Base-by-base conservation (phyloP, 2,329 filamentous ascomycete genomes). In the Nemania sp. region DNA sequence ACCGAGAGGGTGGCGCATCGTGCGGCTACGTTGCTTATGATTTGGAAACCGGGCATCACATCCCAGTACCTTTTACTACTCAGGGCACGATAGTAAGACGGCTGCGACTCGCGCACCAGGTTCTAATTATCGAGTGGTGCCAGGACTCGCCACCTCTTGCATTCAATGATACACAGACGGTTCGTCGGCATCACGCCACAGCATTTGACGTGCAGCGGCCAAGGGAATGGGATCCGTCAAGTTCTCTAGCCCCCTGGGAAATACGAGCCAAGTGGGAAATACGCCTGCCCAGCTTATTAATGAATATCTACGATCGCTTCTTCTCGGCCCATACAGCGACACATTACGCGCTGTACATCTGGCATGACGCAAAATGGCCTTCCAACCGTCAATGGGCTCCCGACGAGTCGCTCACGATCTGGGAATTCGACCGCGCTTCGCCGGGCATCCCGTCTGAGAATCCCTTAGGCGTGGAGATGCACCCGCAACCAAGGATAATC, bases 121-220 rank as follows among this genome's bases (percentile, higher is more conserved):
- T 84, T n/a, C 70, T 88, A n/a, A 63, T 86, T 15, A 70, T 87
- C n/a, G 83, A 86, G 64, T 86, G 83, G 83, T 82, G 80, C 44
- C 80, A 84, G 62, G 66, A 72, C 2, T 71, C 76, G 23, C 70
- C 78, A 1, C 80, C 76, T 56, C 77, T 81, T 64, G 75, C 77
- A 65, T 66, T 80, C 19, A 80, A 81, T 64, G 75, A 78, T 52
- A 69, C 70, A 42, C 78, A 80, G 57, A 70, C 72, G 1, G 77
- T 81, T 1, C 77, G 81, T 66, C 75, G 78, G 5, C 83, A 86
- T 67, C 86, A 81, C 64, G 82, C 80, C 5, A 83, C 81, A 2
- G 80, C 79, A 1, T 86, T 80, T 63, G 78, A 84, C 56, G 69
- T 86, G 23, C 40, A 54, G 36, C 61, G 61, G 8, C 33, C 46